Evolutionary conservation across 1,284 basidiomycete species (phyloP), one percentile per base, ranked within the genome.

Genomic region (Lentinula novae-zelandiae): DNA sequence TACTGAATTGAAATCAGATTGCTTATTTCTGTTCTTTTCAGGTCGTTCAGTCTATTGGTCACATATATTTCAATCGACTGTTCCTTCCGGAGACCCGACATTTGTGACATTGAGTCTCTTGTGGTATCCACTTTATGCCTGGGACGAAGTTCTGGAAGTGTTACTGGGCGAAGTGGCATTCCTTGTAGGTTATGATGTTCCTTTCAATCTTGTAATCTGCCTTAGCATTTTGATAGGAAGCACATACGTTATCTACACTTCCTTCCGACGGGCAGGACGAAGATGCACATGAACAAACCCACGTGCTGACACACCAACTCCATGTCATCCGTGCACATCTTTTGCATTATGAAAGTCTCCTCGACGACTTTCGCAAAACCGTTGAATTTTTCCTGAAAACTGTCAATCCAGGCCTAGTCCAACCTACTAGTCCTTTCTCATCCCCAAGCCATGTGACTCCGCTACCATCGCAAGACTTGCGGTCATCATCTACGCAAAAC

Each of bases 71-170:
- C 20, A 65, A 2, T 66, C 66, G 1, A 74, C 77, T 1, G 60
- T 62, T 1, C 60, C 60, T 22, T 57, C 58, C 13, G 69, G 68
- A 6, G 83, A 85, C 60, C 80, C 82, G 4, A 84, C 82, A 0
- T 81, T 83, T 58, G 67, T 82, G 1, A 68, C 84, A 27, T 63
- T 85, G 10, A 76, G 76, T 33, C 73, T 79, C 48, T 66, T 85
- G 52, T 85, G 83, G 82, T 81, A 83, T 66, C 77, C 80, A 0
- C 67, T 84, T 52, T 85, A 84, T 64, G 73, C 82, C 1, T 84
- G 82, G 82, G 82, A 85, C 59, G 82, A 84, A 66, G 72, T 79
- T 3, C 68, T 83, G 40, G 81, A 84, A 65, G 62, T 66, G 6
- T 66, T 84, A 38, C 79, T 79, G 60, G 62, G 67, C 5, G 78